Evolutionary conservation across 2,329 filamentous ascomycete genomes (phyloP).

Genomic region (Stemphylium vesicarium): DNA sequence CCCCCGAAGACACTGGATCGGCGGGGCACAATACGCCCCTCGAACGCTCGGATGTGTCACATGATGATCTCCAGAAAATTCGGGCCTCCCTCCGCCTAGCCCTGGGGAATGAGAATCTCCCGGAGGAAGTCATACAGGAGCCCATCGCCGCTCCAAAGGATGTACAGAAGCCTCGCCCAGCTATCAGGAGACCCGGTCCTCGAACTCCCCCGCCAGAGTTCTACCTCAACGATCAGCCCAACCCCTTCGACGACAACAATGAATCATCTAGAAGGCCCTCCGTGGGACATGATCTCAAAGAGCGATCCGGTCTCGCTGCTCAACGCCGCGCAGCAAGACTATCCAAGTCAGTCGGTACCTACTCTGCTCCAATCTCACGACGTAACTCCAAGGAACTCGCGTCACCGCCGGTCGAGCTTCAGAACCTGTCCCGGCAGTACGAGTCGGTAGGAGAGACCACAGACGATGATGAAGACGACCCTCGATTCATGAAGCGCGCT

Average conservation of each 20-base stretch:
- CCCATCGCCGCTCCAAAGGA: slow-evolving; percentile 19
- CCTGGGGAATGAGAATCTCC: slow-evolving; percentile 38
- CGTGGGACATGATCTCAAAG: slow-evolving; percentile 30
- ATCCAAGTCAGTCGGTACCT: slow-evolving; percentile 45
- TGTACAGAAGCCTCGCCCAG: slow-evolving; percentile 46
- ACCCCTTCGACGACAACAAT: slow-evolving; percentile 43
- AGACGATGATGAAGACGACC: slow-evolving; percentile 38
- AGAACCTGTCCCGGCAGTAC: slow-evolving; percentile 19
- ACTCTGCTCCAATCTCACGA: slow-evolving; percentile 45
- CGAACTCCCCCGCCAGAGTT: slow-evolving; percentile 45
- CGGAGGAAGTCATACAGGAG: slow-evolving; percentile 22
- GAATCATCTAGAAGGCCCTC: slow-evolving; percentile 11
- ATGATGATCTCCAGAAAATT: slow-evolving; percentile 42
- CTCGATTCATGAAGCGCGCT: slow-evolving; percentile 52
- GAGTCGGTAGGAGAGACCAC: slow-evolving; percentile 29
- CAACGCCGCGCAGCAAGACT: slow-evolving; percentile 44
- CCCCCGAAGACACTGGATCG: slow-evolving; percentile 38
- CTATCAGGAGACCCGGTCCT: slow-evolving; percentile 41
- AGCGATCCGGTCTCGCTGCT: slow-evolving; percentile 44
- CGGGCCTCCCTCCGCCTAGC: slow-evolving; percentile 45
- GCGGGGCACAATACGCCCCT: slow-evolving; percentile 38
- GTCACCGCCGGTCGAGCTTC: slow-evolving; percentile 29
- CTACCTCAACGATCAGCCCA: slow-evolving; percentile 40
- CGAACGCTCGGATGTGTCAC: slow-evolving; percentile 41
- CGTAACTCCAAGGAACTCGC: slow-evolving; percentile 43